Conservation (phyloP, 2,329 filamentous ascomycete species). For the Lojkania enalia region DNA sequence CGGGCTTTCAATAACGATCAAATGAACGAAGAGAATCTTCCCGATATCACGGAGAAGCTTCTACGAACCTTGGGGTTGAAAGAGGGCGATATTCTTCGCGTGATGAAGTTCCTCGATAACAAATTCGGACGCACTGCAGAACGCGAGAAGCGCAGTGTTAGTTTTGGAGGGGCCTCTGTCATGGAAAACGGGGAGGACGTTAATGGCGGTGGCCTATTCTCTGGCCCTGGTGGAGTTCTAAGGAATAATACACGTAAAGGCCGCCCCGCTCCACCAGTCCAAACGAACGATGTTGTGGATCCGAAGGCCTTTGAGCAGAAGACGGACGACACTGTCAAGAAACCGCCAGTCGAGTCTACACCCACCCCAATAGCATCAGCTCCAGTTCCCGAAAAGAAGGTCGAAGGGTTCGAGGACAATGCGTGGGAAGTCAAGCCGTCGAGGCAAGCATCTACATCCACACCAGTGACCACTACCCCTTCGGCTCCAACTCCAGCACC, state of each 20-base stretch:
- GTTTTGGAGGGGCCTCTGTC: slow-evolving; percentile 56
- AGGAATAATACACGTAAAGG: slow-evolving; percentile 95
- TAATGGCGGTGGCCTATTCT: slow-evolving; percentile 73
- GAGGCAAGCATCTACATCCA: slow-evolving; percentile 55
- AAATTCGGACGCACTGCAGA: slow-evolving; percentile 69
- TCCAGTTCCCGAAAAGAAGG: slow-evolving; percentile 54
- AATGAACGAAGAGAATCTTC: slow-evolving; percentile 91
- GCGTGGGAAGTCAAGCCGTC: slow-evolving; percentile 95
- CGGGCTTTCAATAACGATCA: slow-evolving; percentile 87
- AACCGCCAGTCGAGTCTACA: slow-evolving; percentile 51
- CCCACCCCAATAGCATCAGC: slow-evolving; percentile 54
- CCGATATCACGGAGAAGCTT: slow-evolving; percentile 82
- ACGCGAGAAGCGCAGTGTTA: slow-evolving; percentile 59
- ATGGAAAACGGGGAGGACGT: slow-evolving; percentile 58
- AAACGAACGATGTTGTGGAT: slow-evolving; percentile 84
- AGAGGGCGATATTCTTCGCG: slow-evolving; percentile 93
- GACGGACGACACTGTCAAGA: slow-evolving; percentile 49
- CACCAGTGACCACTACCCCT: slow-evolving; percentile 45
- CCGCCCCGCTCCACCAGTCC: slow-evolving; percentile 81
- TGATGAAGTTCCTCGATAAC: slow-evolving; percentile 84
- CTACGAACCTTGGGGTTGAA: slow-evolving; percentile 89
- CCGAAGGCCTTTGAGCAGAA: slow-evolving; percentile 78
- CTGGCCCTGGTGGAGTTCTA: slow-evolving; percentile 85
- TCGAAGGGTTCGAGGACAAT: slow-evolving; percentile 85
- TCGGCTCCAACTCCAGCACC: slow-evolving; percentile 48